Evolutionary conservation across 371 early-diverging fungal species (phyloP).

Genomic region (Circinella umbellata): DNA sequence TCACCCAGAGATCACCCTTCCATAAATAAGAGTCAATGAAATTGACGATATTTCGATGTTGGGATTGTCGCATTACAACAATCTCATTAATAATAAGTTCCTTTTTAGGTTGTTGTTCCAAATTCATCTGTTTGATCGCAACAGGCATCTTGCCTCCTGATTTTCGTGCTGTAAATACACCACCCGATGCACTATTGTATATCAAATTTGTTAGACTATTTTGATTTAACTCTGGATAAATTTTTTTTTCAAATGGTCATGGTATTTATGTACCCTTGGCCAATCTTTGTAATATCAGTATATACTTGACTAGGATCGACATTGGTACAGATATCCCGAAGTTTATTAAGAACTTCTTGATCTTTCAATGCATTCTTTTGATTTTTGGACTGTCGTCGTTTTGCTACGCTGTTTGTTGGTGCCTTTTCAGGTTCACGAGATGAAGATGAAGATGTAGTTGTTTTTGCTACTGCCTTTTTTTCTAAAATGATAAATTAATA

Average conservation of each 20-base stretch:
- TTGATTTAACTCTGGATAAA: no score
- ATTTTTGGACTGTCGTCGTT: slow-evolving; percentile 30
- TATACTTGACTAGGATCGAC: slow-evolving; percentile 84
- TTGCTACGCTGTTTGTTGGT: background rate
- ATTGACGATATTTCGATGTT: slow-evolving; percentile 95
- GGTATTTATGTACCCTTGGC: slow-evolving; percentile 77
- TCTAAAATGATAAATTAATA: background rate
- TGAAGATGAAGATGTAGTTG: background rate
- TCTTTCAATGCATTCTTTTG: slow-evolving; percentile 48
- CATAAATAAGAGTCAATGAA: slow-evolving; percentile 92
- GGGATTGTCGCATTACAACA: slow-evolving; percentile 87
- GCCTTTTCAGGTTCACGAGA: slow-evolving; percentile 5
- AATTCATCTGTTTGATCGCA: slow-evolving; percentile 96
- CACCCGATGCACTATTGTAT: slow-evolving; percentile 84
- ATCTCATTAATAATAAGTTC: slow-evolving; percentile 97
- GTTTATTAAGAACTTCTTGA: slow-evolving; percentile 78
- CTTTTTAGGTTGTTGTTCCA: slow-evolving; percentile 95
- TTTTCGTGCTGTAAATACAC: slow-evolving; percentile 88
- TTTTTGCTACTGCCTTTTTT: background rate
- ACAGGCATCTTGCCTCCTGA: slow-evolving; percentile 69
- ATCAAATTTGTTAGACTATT: no score
- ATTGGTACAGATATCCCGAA: slow-evolving; percentile 85
- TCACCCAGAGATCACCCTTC: slow-evolving; percentile 90
- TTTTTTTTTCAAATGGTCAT: no score
- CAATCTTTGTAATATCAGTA: slow-evolving; percentile 88